These are phyloP conservation scores for Fusarium sacchari DNA, from an alignment of 2,329 filamentous ascomycete genomes.

Conservation along the genomic window DNA sequence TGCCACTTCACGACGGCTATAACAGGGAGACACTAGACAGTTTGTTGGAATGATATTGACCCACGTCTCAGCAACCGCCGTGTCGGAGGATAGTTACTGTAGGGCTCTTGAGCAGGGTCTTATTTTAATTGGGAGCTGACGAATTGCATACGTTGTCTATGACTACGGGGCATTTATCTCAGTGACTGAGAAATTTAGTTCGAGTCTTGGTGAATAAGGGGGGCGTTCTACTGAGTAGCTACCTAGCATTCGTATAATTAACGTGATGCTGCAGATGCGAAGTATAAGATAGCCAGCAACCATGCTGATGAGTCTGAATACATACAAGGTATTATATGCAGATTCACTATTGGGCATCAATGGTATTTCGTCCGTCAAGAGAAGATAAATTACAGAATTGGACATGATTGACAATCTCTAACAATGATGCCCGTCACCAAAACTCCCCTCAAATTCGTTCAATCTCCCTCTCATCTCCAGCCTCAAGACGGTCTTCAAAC, in stretches of 20 bases:
- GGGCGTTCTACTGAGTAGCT: slow-evolving; percentile 7
- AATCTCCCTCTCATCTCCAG: slow-evolving; percentile 21
- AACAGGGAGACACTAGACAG: slow-evolving; percentile 15
- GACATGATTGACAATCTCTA: slow-evolving; percentile 12
- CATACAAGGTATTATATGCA: not conserved
- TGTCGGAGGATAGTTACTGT: not conserved
- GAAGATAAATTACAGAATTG: not conserved
- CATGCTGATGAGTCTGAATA: not conserved
- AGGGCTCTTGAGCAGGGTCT: slow-evolving; percentile 12
- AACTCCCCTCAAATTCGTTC: slow-evolving; percentile 17
- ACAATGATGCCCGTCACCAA: slow-evolving; percentile 9
- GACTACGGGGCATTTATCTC: not conserved
- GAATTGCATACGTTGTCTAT: slow-evolving; percentile 15
- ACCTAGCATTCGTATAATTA: not conserved
- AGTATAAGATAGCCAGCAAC: not conserved
- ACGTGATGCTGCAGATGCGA: not conserved
- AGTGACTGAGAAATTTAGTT: not conserved
- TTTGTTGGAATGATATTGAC: slow-evolving; percentile 32
- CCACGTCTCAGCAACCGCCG: slow-evolving; percentile 23
- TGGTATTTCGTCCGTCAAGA: not conserved
- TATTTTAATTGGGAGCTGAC: slow-evolving; percentile 4
- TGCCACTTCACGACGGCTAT: not conserved
- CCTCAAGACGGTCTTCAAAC: slow-evolving; percentile 23
- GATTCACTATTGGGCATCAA: not conserved
- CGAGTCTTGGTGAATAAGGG: slow-evolving; percentile 24